A percentile compares a stretch with the other conserved stretches of the same genome.
Conservation (phyloP, 2,329 filamentous ascomycete genomes). For the Monilinia fructicola region DNA sequence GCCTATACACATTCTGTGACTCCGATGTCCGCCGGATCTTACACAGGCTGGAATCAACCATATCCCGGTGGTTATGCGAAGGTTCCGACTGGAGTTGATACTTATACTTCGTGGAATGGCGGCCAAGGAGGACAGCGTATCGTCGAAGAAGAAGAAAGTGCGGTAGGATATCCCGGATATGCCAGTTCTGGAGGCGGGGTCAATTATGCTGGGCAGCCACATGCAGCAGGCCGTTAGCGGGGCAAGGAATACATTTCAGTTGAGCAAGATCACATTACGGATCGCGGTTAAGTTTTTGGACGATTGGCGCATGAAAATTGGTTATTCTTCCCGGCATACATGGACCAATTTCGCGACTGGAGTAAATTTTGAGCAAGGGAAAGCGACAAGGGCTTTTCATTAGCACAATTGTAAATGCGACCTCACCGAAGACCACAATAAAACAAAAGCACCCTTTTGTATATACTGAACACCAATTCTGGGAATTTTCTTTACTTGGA, state of each 20-base stretch:
- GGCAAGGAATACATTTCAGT: constrained; percentile 1
- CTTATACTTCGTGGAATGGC: constrained; percentile 35
- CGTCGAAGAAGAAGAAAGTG: constrained; percentile 29
- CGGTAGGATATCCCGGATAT: constrained; percentile 32
- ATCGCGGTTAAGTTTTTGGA: constrained; percentile 13
- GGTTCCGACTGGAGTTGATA: constrained; percentile 30
- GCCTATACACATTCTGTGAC: constrained; percentile 32
- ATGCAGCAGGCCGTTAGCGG: constrained; percentile 25
- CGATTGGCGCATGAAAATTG: constrained; percentile 7
- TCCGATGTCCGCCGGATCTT: constrained; percentile 28
- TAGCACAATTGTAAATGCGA: constrained; percentile 14
- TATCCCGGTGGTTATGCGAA: constrained; percentile 35
- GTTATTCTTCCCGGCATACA: constrained; percentile 12
- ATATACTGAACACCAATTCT: constrained; percentile 17
- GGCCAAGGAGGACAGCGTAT: constrained; percentile 29
- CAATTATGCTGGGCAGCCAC: constrained; percentile 35
- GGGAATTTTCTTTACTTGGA: constrained; percentile 17
- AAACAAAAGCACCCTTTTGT: constrained; percentile 12
- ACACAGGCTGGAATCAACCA: constrained; percentile 36
- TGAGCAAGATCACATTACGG: constrained; percentile 4
- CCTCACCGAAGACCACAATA: constrained; percentile 7
- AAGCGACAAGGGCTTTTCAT: constrained; percentile 13
- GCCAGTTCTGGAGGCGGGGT: constrained; percentile 31
- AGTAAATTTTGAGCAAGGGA: constrained; percentile 1
- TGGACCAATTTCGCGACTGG: constrained; percentile 4